Percentiles rank a stretch among this genome's conserved stretches.
These are phyloP conservation scores for Neocallimastix lanati DNA, from an alignment of 192 early-diverging fungal species.

Conservation along the genomic window DNA sequence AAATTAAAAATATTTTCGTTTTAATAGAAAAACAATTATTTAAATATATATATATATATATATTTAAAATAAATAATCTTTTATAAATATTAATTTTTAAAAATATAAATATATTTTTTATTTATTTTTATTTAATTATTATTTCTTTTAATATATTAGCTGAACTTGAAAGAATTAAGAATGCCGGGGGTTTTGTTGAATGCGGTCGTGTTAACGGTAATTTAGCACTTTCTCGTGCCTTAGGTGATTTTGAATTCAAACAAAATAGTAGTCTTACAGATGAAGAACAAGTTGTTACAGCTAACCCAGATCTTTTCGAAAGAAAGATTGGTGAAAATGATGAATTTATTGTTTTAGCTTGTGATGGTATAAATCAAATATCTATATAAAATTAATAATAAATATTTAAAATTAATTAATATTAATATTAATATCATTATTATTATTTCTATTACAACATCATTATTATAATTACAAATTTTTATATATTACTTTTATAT, in stretches of 20 bases:
- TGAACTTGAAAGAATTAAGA: constrained; percentile 68
- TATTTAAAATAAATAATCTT: too few species aligned
- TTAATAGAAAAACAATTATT: too few species aligned
- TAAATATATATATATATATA: too few species aligned
- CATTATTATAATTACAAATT: too few species aligned
- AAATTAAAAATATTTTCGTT: too few species aligned
- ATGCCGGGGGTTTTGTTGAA: constrained; percentile 93
- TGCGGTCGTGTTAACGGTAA: constrained; percentile 98
- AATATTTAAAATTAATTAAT: not conserved
- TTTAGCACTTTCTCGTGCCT: constrained; percentile 85
- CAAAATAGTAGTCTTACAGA: constrained; percentile 50
- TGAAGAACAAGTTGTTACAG: constrained; percentile 89
- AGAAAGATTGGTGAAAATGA: constrained; percentile 39
- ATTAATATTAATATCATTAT: too few species aligned
- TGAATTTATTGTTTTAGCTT: constrained; percentile 90
- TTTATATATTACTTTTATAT: too few species aligned
- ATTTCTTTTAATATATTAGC: constrained; percentile 9
- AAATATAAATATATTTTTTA: too few species aligned
- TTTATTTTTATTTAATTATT: too few species aligned
- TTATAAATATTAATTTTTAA: too few species aligned
- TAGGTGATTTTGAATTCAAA: constrained; percentile 99
- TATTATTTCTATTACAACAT: too few species aligned
- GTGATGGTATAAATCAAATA: constrained; percentile 68
- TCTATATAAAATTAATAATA: not conserved
- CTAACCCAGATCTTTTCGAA: constrained; percentile 64